Base-by-base conservation (phyloP, 768 basidiomycete species). In the Trametes cingulata region DNA sequence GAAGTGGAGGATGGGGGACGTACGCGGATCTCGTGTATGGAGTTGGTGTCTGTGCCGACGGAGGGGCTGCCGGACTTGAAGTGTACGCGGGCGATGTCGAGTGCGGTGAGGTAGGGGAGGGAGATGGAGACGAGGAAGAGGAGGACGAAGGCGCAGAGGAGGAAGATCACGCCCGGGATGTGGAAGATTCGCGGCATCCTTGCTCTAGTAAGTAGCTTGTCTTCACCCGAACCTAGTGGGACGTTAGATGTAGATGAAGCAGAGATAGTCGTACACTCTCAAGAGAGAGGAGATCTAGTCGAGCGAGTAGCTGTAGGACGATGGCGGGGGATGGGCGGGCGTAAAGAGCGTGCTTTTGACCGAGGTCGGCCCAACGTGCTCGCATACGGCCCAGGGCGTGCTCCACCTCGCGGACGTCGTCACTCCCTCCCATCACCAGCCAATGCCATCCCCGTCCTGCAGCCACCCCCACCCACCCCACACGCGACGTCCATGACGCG, bases 71-170 rank as follows among this genome's bases (percentile, higher is more conserved):
- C 74, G 42, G 67, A 64, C 22, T 67, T 74, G 55, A 85, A 83
- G 53, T 82, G 79, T 12, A 82, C 77, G 27, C 88, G 85, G 14
- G 80, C 78, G 67, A 92, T 77, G 72, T 91, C 90, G 65, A 91
- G 75, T 0, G 80, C 82, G 19, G 85, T 77, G 20, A 92, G 77
- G 73, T 75, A 85, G 0, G 91, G 90, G 3, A 91, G 75, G 15
- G 90, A 91, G 49, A 92, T 78, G 13, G 89, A 85, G 33, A 85
- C 82, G 62, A 91, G 74, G 69, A 91, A 76, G 65, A 81, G 82
- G 62, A 91, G 80, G 1, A 87, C 79, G 58, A 90, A 81, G 25
- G 90, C 89, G 43, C 71, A 74, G 66, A 83, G 75, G 53, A 90
- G 74, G 65, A 84, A 78, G 64, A 84, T 71, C 37, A 82, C 65